Evolutionary conservation across 1,139 yeast genomes (phyloP).

Genomic region (Candida sojae): DNA sequence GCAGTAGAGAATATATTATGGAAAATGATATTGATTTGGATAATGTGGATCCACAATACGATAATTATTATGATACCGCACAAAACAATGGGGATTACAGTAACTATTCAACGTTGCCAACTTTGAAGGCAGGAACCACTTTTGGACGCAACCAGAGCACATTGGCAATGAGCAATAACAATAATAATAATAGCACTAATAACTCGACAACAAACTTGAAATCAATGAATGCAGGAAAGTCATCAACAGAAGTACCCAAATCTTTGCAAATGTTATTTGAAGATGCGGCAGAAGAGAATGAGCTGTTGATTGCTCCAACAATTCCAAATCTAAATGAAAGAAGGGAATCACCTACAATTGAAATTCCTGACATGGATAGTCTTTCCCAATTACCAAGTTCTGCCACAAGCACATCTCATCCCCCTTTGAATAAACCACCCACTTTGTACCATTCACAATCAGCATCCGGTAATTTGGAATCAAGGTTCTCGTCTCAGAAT

Average conservation of each 20-base stretch:
- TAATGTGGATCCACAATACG: slow-evolving; percentile 36
- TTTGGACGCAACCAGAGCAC: slow-evolving; percentile 11
- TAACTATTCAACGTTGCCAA: slow-evolving; percentile 31
- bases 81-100: slow-evolving; percentile 17
- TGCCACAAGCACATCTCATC: slow-evolving; percentile 17
- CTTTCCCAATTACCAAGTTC: slow-evolving; percentile 24
- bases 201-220: slow-evolving; percentile 10
- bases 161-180: slow-evolving; percentile 3
- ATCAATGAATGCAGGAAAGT: slow-evolving; percentile 12
- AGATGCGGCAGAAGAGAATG: slow-evolving; percentile 26
- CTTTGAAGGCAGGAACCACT: slow-evolving; percentile 21
- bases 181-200: neutral
- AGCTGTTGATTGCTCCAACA: slow-evolving; percentile 10
- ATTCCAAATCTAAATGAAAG: slow-evolving; percentile 18
- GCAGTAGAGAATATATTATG: slow-evolving; percentile 68
- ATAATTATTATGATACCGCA: slow-evolving; percentile 25
- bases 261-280: slow-evolving; percentile 75
- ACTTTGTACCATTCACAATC: slow-evolving; percentile 51
- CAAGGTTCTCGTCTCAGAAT: slow-evolving; percentile 23
- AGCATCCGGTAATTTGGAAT: slow-evolving; percentile 45
- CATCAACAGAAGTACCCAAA: slow-evolving; percentile 58
- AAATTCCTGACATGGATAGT: slow-evolving; percentile 47
- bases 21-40: slow-evolving; percentile 62
- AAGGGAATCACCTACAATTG: slow-evolving; percentile 47
- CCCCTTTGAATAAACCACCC: slow-evolving; percentile 47